Evolutionary conservation across 768 basidiomycete genomes (phyloP), one percentile per base, ranked within the genome.

Genomic region (Suillus cothurnatus): DNA sequence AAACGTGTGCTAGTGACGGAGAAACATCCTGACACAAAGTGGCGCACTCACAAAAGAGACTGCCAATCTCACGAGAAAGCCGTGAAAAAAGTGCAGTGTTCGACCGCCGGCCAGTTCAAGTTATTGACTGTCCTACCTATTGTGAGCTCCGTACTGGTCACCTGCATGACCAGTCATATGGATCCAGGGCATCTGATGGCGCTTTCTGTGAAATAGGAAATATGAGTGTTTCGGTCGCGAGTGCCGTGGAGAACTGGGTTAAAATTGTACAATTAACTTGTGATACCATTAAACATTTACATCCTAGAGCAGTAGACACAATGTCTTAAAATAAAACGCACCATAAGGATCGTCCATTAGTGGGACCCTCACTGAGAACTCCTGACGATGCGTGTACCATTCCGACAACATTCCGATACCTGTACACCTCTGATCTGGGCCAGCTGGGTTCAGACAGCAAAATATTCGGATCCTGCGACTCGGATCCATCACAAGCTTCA

Each of bases 131-230:
- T 39, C 36, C 14, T 26, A 26, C 36, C 15, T 59, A 43, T 52
- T 28, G 52, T 53, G 31, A 50, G 31, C 23, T 4, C 31, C 19
- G 9, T 23, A 49, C 7, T 11, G 58, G 43, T 57, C 58, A 56
- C 28, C 66, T 64, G 69, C 45, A 45, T 31, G 9, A 53, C 60
- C 28, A 36, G 45, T 59, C 38, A 59, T 23, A 59, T 39, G 26
- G 23, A 39, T 38, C 14, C 7, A 34, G n/a, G 36, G 14, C 26
- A 23, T 38, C 8, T 15, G 56, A 57, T 57, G 7, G 23, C 56
- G 17, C 19, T 41, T n/a, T 41, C 11, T 59, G 58, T 26, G 6
- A 41, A 59, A 26, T 49, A 17, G 38, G 11, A 59, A 5, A 38
- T 17, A 14, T 41, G 26, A 26, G 56, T 23, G 53, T 21, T 32